These are phyloP conservation scores for Yamadazyma conglobata DNA, from an alignment of 1,139 yeast species.

Conservation along the genomic window DNA sequence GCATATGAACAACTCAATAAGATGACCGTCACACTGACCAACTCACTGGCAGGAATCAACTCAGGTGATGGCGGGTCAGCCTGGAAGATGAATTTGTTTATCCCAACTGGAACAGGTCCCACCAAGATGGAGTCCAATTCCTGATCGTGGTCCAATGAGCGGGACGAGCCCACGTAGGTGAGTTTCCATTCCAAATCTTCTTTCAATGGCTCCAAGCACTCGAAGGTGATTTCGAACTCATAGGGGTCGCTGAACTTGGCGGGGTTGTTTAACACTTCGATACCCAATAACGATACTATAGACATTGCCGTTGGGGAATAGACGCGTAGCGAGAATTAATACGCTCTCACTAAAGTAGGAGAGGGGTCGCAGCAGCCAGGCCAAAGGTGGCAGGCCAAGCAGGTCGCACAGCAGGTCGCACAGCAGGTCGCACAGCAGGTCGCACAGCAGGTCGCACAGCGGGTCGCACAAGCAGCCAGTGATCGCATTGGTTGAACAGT, in stretches of 20 bases:
- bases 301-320: too few relatives aligned
- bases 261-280: constrained; percentile 90
- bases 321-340: too few relatives aligned
- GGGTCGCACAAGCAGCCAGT: too few relatives aligned
- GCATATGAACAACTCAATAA: constrained; percentile 88
- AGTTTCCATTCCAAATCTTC: constrained; percentile 97
- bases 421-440: too few relatives aligned
- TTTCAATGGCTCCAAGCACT: constrained; percentile 87
- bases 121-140: constrained; percentile 92
- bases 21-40: constrained; percentile 92
- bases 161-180: constrained; percentile 93
- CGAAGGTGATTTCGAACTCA: constrained; percentile 95
- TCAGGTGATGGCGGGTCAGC: constrained; percentile 98
- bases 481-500: too few relatives aligned
- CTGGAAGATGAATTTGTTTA: constrained; percentile 84
- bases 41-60: constrained; percentile 89
- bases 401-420: too few relatives aligned
- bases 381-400: too few relatives aligned
- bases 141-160: constrained; percentile 93
- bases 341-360: too few relatives aligned
- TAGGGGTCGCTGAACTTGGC: constrained; percentile 92
- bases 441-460: too few relatives aligned
- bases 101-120: constrained; percentile 98
- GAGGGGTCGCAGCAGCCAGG: too few relatives aligned
- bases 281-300: constrained; percentile 87